Percentiles rank a stretch among this genome's conserved stretches.
These are phyloP conservation scores for Cercospora janseana DNA, from an alignment of 2,329 filamentous ascomycete genomes.

Conservation along the genomic window DNA sequence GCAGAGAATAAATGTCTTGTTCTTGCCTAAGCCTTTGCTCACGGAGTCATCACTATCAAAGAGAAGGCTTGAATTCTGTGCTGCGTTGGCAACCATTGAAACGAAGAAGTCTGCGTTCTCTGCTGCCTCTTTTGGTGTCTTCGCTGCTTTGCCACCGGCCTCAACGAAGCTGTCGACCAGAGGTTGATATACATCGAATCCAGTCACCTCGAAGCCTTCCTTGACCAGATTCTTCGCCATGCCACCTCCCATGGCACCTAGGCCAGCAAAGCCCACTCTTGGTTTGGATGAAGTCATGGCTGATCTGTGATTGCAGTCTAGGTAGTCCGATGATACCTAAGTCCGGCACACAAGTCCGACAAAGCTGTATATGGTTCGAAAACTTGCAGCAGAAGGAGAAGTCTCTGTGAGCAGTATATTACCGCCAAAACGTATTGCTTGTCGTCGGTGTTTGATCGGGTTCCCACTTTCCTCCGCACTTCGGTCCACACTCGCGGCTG, in stretches of 20 bases:
- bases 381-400: not conserved
- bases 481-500: conserved; percentile 8
- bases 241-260: conserved; percentile 78
- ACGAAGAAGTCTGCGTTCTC: conserved; percentile 60
- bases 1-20: conserved; percentile 63
- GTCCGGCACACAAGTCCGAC: no score
- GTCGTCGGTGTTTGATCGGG: conserved; percentile 11
- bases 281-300: conserved; percentile 30
- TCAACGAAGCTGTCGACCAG: conserved; percentile 64
- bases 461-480: conserved; percentile 7
- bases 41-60: conserved; percentile 59
- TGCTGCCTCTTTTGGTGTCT: conserved; percentile 62
- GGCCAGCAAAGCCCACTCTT: conserved; percentile 60
- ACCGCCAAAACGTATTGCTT: not conserved
- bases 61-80: conserved; percentile 65
- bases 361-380: not conserved
- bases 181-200: conserved; percentile 68
- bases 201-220: conserved; percentile 64
- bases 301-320: not conserved
- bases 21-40: conserved; percentile 53
- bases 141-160: conserved; percentile 60
- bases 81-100: conserved; percentile 73
- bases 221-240: conserved; percentile 74
- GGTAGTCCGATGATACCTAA: no score
- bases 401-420: conserved; percentile 2